These are phyloP conservation scores for Amauroascus niger DNA, from an alignment of 2,329 filamentous ascomycete genomes.

Conservation along the genomic window DNA sequence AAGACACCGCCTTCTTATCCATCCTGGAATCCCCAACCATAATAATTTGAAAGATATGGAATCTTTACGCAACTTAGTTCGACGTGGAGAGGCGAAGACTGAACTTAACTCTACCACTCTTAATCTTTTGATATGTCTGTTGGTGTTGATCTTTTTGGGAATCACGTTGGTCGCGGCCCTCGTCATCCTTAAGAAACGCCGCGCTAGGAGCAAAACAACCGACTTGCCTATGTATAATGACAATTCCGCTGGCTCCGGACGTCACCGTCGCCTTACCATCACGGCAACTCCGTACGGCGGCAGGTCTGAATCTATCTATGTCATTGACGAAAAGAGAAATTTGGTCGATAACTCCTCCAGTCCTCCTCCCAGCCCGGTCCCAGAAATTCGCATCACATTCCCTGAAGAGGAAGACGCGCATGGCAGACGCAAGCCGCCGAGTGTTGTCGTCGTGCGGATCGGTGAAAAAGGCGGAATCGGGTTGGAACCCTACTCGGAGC, in stretches of 20 bases:
- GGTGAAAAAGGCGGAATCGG: slow-evolving; percentile 78
- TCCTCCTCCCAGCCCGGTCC: slow-evolving; percentile 72
- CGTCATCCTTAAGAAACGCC: slow-evolving; percentile 58
- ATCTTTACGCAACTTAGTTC: slow-evolving; percentile 39
- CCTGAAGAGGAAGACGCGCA: slow-evolving; percentile 76
- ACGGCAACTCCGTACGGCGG: slow-evolving; percentile 40
- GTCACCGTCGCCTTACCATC: slow-evolving; percentile 52
- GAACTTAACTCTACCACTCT: slow-evolving; percentile 54
- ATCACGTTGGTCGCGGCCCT: slow-evolving; percentile 59
- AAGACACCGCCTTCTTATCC: not conserved
- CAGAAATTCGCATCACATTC: slow-evolving; percentile 97
- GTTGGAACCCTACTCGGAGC: slow-evolving; percentile 69
- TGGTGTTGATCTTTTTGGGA: slow-evolving; percentile 66
- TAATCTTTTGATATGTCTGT: slow-evolving; percentile 67
- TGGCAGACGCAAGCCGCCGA: slow-evolving; percentile 71
- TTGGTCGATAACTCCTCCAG: slow-evolving; percentile 66
- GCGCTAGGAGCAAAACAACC: slow-evolving; percentile 40
- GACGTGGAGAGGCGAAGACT: slow-evolving; percentile 41
- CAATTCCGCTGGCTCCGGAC: slow-evolving; percentile 31
- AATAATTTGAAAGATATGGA: slow-evolving; percentile 27
- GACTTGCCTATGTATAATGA: slow-evolving; percentile 45
- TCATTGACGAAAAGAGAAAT: slow-evolving; percentile 69
- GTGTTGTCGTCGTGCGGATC: slow-evolving; percentile 83
- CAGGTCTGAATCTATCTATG: slow-evolving; percentile 60
- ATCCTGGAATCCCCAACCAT: not conserved